These are phyloP conservation scores for Hyaloscypha bicolor DNA, from an alignment of 495 filamentous ascomycete genomes.

Conservation along the genomic window DNA sequence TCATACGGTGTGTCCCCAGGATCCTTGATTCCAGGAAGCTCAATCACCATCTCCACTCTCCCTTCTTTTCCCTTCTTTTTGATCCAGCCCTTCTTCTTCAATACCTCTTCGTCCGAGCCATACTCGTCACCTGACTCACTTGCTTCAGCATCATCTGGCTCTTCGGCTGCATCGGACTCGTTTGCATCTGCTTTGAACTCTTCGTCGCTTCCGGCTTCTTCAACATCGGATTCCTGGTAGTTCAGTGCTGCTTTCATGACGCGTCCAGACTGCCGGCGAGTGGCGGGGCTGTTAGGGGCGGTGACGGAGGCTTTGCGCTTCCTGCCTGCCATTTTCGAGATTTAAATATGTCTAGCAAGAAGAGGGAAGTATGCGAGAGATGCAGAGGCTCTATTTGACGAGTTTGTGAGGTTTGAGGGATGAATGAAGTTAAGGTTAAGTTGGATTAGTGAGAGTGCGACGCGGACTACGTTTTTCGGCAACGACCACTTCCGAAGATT, in stretches of 20 bases:
- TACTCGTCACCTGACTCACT: slow-evolving; percentile 5
- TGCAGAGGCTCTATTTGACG: not conserved
- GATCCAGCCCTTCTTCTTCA: slow-evolving; percentile 21
- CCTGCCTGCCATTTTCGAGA: slow-evolving; percentile 7
- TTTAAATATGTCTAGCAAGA: not conserved
- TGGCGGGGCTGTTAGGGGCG: not conserved
- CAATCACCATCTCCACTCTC: slow-evolving; percentile 53
- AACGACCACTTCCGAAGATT: not conserved
- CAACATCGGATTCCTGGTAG: slow-evolving; percentile 20
- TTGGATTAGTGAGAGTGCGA: not conserved
- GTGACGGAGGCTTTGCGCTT: slow-evolving; percentile 12
- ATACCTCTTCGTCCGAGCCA: slow-evolving; percentile 28
- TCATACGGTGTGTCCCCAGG: slow-evolving; percentile 66
- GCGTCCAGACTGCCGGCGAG: slow-evolving; percentile 20
- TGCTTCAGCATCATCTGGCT: slow-evolving; percentile 4
- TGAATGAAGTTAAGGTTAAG: not conserved
- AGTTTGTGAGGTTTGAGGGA: not conserved
- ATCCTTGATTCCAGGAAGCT: slow-evolving; percentile 69
- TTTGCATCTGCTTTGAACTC: slow-evolving; percentile 10
- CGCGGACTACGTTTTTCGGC: not conserved
- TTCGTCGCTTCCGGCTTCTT: slow-evolving; percentile 7
- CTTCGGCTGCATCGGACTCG: slow-evolving; percentile 2
- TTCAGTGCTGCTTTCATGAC: slow-evolving; percentile 15
- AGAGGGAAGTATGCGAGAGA: not conserved
- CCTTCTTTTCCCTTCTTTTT: slow-evolving; percentile 16